These are phyloP conservation scores for Podospora fimiseda DNA, from an alignment of 495 filamentous ascomycete species.

Conservation along the genomic window DNA sequence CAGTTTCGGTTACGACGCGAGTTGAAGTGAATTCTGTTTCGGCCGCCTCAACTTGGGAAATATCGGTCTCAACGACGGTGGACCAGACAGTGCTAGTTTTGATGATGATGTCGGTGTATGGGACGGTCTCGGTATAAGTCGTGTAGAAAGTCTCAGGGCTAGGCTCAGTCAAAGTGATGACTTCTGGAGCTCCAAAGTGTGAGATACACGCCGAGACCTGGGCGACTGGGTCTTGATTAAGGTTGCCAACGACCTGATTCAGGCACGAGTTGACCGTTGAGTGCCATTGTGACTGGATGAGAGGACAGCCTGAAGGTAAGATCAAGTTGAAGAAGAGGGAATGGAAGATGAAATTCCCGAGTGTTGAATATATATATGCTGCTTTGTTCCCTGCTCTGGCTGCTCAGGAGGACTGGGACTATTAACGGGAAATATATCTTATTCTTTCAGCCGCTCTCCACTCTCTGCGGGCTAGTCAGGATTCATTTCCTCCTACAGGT, in stretches of 20 bases:
- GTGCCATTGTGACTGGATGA: background rate
- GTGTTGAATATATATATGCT: too few species aligned
- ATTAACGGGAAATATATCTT: too few species aligned
- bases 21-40: constrained; percentile 1
- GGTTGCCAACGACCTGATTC: background rate
- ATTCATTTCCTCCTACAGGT: too few species aligned
- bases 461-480: too few species aligned
- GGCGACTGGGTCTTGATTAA: background rate
- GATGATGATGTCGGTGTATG: background rate
- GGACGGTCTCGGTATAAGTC: background rate
- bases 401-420: too few species aligned
- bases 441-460: too few species aligned
- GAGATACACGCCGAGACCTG: background rate
- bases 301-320: too few species aligned
- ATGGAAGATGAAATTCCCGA: too few species aligned
- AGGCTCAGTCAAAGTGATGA: background rate
- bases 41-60: background rate
- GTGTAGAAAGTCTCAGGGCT: background rate
- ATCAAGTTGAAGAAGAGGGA: too few species aligned
- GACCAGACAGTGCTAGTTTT: background rate
- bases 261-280: background rate
- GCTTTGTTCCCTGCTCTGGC: too few species aligned
- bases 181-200: background rate
- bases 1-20: background rate
- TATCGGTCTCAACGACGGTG: background rate